Conservation (phyloP, 495 filamentous ascomycete species). For the Filosporella fistucella region DNA sequence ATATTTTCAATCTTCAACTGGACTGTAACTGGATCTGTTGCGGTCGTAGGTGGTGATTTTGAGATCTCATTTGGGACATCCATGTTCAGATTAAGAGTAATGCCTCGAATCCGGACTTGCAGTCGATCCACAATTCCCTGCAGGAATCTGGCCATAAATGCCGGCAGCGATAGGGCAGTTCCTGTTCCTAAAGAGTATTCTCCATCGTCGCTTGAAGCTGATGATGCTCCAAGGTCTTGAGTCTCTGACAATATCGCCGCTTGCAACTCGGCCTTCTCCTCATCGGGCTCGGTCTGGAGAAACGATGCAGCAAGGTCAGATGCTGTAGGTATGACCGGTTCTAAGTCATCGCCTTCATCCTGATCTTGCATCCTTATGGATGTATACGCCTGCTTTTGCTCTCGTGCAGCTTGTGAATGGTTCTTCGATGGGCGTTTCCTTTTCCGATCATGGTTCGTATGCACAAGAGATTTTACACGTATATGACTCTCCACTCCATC, state of each 20-base stretch:
- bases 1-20: conserved; percentile 63
- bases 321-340: conserved; percentile 65
- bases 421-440: background rate
- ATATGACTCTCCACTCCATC: conserved; percentile 71
- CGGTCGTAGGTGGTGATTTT: conserved; percentile 25
- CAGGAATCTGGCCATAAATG: conserved; percentile 76
- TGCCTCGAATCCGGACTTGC: conserved; percentile 58
- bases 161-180: conserved; percentile 68
- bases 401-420: background rate
- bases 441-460: conserved; percentile 25
- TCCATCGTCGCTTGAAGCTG: conserved; percentile 51
- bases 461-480: conserved; percentile 25
- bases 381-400: background rate
- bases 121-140: conserved; percentile 79
- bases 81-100: conserved; percentile 56
- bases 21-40: conserved; percentile 53
- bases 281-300: conserved; percentile 70
- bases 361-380: background rate
- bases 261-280: conserved; percentile 72
- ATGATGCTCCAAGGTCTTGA: conserved; percentile 54
- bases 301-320: conserved; percentile 84
- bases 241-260: conserved; percentile 67
- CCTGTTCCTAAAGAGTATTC: conserved; percentile 68
- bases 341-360: conserved; percentile 12
- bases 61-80: conserved; percentile 55